Conservation (phyloP, 805 yeast genomes). For the Candida maesae region DNA sequence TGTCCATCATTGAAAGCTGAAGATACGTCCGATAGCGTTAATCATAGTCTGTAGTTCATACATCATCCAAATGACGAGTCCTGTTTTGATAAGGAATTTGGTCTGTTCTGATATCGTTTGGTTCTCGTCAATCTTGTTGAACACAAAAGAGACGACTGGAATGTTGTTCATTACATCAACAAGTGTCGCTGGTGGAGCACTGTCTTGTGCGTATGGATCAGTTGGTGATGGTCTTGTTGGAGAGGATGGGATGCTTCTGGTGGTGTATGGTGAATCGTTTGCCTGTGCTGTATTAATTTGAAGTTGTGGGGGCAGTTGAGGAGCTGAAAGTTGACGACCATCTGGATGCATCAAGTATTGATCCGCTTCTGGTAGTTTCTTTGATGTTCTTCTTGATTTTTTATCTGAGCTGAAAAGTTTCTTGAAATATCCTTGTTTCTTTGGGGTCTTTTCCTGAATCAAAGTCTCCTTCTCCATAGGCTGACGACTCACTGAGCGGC, state of each 20-base stretch:
- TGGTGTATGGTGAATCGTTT: too few relatives aligned
- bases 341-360: neutral
- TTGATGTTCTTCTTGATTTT: constrained; percentile 2
- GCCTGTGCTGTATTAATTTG: too few relatives aligned
- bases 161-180: constrained; percentile 13
- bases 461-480: neutral
- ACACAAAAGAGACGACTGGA: constrained; percentile 16
- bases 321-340: too few relatives aligned
- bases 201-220: neutral
- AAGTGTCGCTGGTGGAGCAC: neutral
- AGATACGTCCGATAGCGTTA: constrained; percentile 7
- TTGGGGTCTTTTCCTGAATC: neutral
- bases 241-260: neutral
- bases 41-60: constrained; percentile 29
- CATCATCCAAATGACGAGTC: constrained; percentile 30
- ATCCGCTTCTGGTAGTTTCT: neutral
- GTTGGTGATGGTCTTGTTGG: neutral
- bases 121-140: constrained; percentile 14
- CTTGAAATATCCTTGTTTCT: constrained; percentile 5
- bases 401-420: constrained; percentile 7
- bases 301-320: too few relatives aligned
- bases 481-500: constrained; percentile 1
- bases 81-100: constrained; percentile 15
- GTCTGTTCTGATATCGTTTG: constrained; percentile 7
- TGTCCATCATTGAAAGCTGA: too few relatives aligned